Percentiles rank a stretch among this genome's conserved stretches.
Evolutionary conservation across 2,329 filamentous ascomycete genomes (phyloP).

Genomic region (Fonsecaea nubica): DNA sequence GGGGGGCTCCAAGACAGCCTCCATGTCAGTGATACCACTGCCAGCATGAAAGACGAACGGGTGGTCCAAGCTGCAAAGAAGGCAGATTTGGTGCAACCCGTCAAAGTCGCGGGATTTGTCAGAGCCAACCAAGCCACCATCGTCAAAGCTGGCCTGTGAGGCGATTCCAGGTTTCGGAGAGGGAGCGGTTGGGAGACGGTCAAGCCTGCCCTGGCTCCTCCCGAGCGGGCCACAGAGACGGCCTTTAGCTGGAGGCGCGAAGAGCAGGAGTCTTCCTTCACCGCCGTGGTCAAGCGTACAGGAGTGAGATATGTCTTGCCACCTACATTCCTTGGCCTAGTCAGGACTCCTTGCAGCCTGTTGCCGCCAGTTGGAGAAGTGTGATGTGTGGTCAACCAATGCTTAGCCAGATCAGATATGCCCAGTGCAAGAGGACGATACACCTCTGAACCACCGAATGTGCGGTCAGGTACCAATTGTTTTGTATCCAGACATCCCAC

Average conservation of each 20-base stretch:
- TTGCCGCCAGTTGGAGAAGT: not conserved
- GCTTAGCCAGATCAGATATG: not conserved
- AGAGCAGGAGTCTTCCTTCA: conserved; percentile 20
- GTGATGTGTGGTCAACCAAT: not conserved
- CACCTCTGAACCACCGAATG: not conserved
- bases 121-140: conserved; percentile 21
- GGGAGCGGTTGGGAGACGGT: conserved; percentile 15
- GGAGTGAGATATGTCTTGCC: not conserved
- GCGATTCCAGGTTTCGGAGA: conserved; percentile 11
- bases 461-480: not conserved
- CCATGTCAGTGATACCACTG: conserved; percentile 23
- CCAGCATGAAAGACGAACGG: conserved; percentile 32
- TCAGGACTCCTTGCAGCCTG: not conserved
- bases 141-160: conserved; percentile 4
- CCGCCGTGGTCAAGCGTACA: conserved; percentile 1
- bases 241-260: not conserved
- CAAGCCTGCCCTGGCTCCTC: conserved; percentile 7
- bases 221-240: not conserved
- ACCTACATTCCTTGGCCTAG: not conserved
- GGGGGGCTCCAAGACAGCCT: conserved; percentile 9
- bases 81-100: conserved; percentile 30
- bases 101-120: conserved; percentile 37
- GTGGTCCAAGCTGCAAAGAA: conserved; percentile 36
- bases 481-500: not conserved
- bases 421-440: not conserved